Percentiles rank a stretch among this genome's conserved stretches.
Evolutionary conservation across 2,329 filamentous ascomycete species (phyloP).

Genomic region (Zasmidium angulare): DNA sequence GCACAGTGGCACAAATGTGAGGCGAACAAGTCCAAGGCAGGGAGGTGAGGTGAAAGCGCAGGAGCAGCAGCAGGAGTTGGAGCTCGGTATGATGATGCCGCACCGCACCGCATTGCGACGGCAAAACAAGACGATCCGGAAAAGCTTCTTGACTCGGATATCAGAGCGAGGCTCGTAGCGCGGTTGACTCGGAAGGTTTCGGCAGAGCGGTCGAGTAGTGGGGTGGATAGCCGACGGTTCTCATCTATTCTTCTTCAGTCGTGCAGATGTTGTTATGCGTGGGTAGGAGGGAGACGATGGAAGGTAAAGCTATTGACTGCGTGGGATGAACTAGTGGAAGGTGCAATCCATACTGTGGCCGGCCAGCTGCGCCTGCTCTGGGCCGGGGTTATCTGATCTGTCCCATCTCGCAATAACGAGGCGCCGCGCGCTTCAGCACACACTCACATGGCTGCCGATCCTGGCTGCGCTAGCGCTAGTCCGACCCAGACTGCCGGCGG

Average conservation of each 20-base stretch:
- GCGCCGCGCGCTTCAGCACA: background rate
- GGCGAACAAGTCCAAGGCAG: background rate
- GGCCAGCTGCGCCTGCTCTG: background rate
- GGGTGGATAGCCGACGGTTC: background rate
- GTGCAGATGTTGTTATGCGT: background rate
- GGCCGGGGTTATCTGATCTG: background rate
- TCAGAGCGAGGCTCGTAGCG: background rate
- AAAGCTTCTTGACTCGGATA: conserved; percentile 2
- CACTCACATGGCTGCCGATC: conserved; percentile 4
- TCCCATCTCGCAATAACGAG: background rate
- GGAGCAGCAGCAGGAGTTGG: background rate
- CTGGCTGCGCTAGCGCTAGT: conserved; percentile 1
- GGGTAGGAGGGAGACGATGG: background rate
- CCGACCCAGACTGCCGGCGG: conserved; percentile 4
- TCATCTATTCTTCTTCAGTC: background rate
- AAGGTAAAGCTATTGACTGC: too few relatives aligned
- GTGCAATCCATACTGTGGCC: background rate
- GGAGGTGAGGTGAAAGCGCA: background rate
- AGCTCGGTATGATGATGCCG: background rate
- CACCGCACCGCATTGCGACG: background rate
- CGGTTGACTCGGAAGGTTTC: background rate
- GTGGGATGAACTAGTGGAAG: background rate
- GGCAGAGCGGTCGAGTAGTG: background rate
- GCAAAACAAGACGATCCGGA: background rate
- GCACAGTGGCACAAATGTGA: background rate